Base-by-base conservation (phyloP, 202 grass and related monocot genomes). In the Setaria italica region DNA sequence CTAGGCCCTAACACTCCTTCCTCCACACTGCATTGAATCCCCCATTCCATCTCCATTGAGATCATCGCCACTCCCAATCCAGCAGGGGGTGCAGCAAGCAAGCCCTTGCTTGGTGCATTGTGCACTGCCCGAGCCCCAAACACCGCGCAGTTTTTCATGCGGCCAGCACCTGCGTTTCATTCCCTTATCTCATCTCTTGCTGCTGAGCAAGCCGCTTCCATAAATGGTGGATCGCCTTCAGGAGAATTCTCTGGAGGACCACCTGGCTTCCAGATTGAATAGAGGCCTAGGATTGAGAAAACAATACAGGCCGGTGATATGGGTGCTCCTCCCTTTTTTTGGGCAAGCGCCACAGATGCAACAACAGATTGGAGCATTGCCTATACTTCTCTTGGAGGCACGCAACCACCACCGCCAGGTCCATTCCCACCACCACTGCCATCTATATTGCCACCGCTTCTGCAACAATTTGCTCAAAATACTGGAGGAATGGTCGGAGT, bases 191-290 rank as follows among this genome's bases (percentile, higher is more conserved):
- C 90, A 15, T 90, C 93, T 80, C 67, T 95, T 37, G 90, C 56
- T 59, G 93, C 93, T 50, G 89, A 95, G 85, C 88, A 92, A 78
- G 83, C 89, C 79, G 89, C 92, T 69, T 91, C 92, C 46, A 79
- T 74, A 80, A 90, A 81, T 55, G 16, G 47, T 4, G 78, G 57
- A 43, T 42, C 74, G 4, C 56, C 82, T 82, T 80, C 90, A 29
- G 73, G 82, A 72, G 86, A 81, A 42, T 66, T 87, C 54, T 86
- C 91, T 58, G 82, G 66, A 35, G 83, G 84, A 8, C 86, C 88
- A 80, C 84, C 91, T 76, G 81, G 88, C 63, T 95, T 94, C 85
- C 83, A 78, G 54, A 78, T 78, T 12, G 90, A 92, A 15, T 96
- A 99, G 79, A 96, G 83, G 88, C 90, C 80, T 72, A 41, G 39